A percentile compares a stretch with the other conserved stretches of the same genome.
These are phyloP conservation scores for Hippophae gyantsensis DNA, from an alignment of 306 rosid genomes.

Conservation along the genomic window DNA sequence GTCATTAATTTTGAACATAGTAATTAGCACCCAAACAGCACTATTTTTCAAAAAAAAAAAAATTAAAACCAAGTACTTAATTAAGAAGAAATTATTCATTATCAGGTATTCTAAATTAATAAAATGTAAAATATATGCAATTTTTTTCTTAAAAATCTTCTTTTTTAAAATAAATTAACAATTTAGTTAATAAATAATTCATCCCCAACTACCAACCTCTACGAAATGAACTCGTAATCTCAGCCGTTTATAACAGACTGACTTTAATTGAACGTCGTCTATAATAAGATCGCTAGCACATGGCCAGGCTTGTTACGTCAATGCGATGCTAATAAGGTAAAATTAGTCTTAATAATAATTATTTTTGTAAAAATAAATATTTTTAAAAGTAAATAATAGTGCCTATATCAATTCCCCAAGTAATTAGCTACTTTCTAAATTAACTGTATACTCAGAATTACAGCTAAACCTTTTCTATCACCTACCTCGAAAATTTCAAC, in stretches of 20 bases:
- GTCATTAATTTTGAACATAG: constrained; percentile 9
- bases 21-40: constrained; percentile 11
- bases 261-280: constrained; percentile 26
- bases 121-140: no score
- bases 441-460: constrained; percentile 22
- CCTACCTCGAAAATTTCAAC: constrained; percentile 30
- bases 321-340: not conserved
- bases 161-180: no score
- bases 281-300: constrained; percentile 24
- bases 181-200: no score
- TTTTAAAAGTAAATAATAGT: no score
- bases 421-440: constrained; percentile 19
- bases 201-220: constrained; percentile 13
- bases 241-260: constrained; percentile 12
- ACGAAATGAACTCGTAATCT: constrained; percentile 17
- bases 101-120: no score
- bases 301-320: constrained; percentile 22
- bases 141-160: no score
- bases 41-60: not conserved
- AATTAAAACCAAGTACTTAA: no score
- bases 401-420: no score
- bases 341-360: not conserved
- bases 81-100: no score
- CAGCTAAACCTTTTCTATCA: constrained; percentile 15
- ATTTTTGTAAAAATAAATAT: no score